phyloP scores from a whole-genome alignment of 306 rosid species.

The Trifolium repens region DNA sequence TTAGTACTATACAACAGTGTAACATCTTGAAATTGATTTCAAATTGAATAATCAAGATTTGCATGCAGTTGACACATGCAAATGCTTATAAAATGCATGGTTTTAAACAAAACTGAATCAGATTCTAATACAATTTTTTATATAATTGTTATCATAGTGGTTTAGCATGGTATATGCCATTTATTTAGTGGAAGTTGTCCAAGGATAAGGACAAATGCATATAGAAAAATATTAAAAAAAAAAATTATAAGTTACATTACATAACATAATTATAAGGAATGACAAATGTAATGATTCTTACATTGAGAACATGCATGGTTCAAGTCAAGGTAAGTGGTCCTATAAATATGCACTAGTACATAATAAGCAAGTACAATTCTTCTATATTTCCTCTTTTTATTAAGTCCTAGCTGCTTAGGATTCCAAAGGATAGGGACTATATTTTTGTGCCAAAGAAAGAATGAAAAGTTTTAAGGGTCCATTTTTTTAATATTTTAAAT shows the following conservation, averaged over 20 bases:
- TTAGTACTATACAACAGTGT: neutral
- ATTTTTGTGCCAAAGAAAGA: conserved; percentile 56
- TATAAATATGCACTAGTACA: conserved; percentile 38
- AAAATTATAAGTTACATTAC: neutral
- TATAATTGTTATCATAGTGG: conserved; percentile 38
- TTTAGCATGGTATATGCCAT: conserved; percentile 54
- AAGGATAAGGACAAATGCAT: conserved; percentile 45
- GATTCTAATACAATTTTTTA: conserved; percentile 42
- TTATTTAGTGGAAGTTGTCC: conserved; percentile 44
- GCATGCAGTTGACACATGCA: conserved; percentile 56
- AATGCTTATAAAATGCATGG: conserved; percentile 46
- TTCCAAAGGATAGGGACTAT: conserved; percentile 51
- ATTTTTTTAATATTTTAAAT: conserved; percentile 43
- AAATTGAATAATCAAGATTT: conserved; percentile 41
- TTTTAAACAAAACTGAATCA: conserved; percentile 47
- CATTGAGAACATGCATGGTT: conserved; percentile 49
- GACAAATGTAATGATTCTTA: conserved; percentile 45
- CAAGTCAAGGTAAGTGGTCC: conserved; percentile 59
- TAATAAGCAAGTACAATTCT: conserved; percentile 58
- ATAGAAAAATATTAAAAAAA: neutral
- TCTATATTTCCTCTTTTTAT: conserved; percentile 45
- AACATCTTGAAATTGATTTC: conserved; percentile 50
- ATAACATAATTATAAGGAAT: conserved; percentile 27
- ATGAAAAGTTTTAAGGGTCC: conserved; percentile 54
- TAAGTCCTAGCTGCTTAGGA: conserved; percentile 55